These are phyloP conservation scores for Wallacemonas sp. DNA, from an alignment of 208 protist species.

Conservation along the genomic window DNA sequence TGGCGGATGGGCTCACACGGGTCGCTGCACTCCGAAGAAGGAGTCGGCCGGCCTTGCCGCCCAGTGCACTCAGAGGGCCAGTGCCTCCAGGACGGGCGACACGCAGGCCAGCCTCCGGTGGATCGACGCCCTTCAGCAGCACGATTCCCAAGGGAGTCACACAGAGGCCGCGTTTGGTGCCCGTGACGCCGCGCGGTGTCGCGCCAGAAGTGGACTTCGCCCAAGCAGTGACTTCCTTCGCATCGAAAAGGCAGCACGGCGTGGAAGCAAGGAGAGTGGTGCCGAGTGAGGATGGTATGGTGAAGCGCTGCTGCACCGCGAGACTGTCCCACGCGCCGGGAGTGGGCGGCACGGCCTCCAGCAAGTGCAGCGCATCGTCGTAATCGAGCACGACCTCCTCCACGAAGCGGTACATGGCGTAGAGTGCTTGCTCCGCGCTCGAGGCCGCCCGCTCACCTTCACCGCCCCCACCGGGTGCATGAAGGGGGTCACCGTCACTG, in stretches of 20 bases:
- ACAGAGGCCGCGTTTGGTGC: slow-evolving; percentile 23
- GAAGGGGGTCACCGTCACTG: not conserved
- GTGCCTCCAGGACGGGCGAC: too few relatives aligned
- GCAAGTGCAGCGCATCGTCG: slow-evolving; percentile 36
- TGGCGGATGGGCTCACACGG: not conserved
- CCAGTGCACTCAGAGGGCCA: not conserved
- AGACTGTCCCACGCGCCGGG: slow-evolving; percentile 17
- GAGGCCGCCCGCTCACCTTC: not conserved
- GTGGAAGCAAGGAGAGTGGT: slow-evolving; percentile 29
- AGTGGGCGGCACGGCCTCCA: slow-evolving; percentile 2
- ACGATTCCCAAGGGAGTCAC: slow-evolving; percentile 34
- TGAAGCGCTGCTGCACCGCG: slow-evolving; percentile 17
- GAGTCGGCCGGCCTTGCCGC: slow-evolving; percentile 13
- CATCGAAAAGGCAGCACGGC: slow-evolving; percentile 30
- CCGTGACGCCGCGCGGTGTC: slow-evolving; percentile 6
- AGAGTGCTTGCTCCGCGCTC: slow-evolving; percentile 15
- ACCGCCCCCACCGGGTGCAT: not conserved
- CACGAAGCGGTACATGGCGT: slow-evolving; percentile 53
- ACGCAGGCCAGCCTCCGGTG: too few relatives aligned
- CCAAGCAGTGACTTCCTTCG: slow-evolving; percentile 9
- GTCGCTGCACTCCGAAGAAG: slow-evolving; percentile 15
- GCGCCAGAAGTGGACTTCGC: not conserved
- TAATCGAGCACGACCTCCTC: slow-evolving; percentile 64
- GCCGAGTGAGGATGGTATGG: slow-evolving; percentile 18
- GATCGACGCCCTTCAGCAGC: slow-evolving; percentile 21